Percentiles rank a stretch among this genome's conserved stretches.
Conservation (phyloP, 2,329 filamentous ascomycete species). For the Monilinia laxa region DNA sequence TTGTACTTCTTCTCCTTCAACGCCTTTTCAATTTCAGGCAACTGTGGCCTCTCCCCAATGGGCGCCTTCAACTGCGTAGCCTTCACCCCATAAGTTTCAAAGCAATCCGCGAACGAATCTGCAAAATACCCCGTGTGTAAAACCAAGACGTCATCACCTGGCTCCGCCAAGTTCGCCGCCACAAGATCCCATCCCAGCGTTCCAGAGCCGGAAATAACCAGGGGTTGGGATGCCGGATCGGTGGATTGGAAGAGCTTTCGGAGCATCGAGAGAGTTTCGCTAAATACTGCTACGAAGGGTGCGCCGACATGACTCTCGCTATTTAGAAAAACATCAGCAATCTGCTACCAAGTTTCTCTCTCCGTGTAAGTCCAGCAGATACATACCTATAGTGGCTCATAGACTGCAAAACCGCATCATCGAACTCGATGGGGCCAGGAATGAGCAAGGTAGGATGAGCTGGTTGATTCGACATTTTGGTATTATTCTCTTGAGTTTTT, state of each 20-base stretch:
- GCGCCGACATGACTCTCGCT: slow-evolving; percentile 93
- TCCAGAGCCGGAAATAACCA: slow-evolving; percentile 90
- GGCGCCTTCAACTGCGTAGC: slow-evolving; percentile 87
- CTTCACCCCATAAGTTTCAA: slow-evolving; percentile 86
- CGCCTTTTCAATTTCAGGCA: slow-evolving; percentile 84
- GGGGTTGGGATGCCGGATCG: slow-evolving; percentile 79
- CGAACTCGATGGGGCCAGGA: slow-evolving; percentile 95
- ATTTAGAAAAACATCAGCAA: slow-evolving; percentile 28
- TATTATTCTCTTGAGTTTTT: slow-evolving; percentile 8
- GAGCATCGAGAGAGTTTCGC: slow-evolving; percentile 82
- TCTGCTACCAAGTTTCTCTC: background rate
- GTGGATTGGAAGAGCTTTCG: slow-evolving; percentile 93
- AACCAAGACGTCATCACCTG: slow-evolving; percentile 86
- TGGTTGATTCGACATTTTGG: slow-evolving; percentile 59
- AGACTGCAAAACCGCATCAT: slow-evolving; percentile 90
- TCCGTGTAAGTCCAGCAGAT: slow-evolving; percentile 19
- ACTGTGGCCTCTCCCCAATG: slow-evolving; percentile 82
- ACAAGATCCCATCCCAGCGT: slow-evolving; percentile 97
- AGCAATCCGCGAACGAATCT: slow-evolving; percentile 89
- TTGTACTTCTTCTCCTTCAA: slow-evolving; percentile 92
- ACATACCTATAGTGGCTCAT: slow-evolving; percentile 90
- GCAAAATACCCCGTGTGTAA: slow-evolving; percentile 97
- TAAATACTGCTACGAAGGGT: slow-evolving; percentile 85
- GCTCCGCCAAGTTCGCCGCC: slow-evolving; percentile 87
- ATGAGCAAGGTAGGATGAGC: slow-evolving; percentile 78